These are phyloP conservation scores for Thelonectria rubi DNA, from an alignment of 2,329 filamentous ascomycete genomes.

Conservation along the genomic window DNA sequence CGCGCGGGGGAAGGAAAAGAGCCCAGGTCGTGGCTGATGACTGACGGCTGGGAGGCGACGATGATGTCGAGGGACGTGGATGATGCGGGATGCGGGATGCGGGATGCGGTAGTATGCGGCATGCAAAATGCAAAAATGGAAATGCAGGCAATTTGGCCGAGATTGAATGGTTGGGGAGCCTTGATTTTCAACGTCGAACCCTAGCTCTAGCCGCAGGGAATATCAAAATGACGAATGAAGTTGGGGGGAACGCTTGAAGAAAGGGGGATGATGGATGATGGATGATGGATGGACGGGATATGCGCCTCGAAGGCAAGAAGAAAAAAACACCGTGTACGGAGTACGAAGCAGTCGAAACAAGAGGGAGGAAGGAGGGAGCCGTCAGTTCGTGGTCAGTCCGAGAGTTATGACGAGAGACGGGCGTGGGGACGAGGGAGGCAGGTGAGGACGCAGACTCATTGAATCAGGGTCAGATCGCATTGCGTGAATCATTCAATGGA, in stretches of 20 bases:
- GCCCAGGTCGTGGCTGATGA: slow-evolving; percentile 11
- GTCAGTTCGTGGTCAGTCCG: not conserved
- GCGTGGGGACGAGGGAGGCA: slow-evolving; percentile 10
- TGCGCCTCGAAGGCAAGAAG: slow-evolving; percentile 1
- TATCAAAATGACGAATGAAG: slow-evolving; percentile 15
- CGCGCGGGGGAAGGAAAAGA: not conserved
- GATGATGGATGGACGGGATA: slow-evolving; percentile 1
- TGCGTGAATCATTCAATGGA: slow-evolving; percentile 16
- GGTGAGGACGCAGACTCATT: slow-evolving; percentile 11
- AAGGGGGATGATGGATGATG: not conserved
- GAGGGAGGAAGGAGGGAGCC: not conserved
- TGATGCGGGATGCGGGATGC: slow-evolving; percentile 20
- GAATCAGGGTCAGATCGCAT: slow-evolving; percentile 3
- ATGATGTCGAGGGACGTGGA: slow-evolving; percentile 5
- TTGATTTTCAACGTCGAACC: slow-evolving; percentile 6
- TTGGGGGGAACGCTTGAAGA: slow-evolving; percentile 2
- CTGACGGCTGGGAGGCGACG: not conserved
- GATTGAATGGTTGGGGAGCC: not conserved
- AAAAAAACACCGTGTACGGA: slow-evolving; percentile 4
- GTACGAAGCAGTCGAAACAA: not conserved
- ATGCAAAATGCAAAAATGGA: not conserved
- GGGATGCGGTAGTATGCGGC: too few relatives aligned
- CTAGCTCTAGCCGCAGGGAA: slow-evolving; percentile 1
- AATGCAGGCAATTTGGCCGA: slow-evolving; percentile 6
- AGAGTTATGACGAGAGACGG: not conserved